A percentile compares a stretch with the other conserved stretches of the same genome.
Evolutionary conservation across 305 asterid species (phyloP).

Genomic region (Solanum hybrid): DNA sequence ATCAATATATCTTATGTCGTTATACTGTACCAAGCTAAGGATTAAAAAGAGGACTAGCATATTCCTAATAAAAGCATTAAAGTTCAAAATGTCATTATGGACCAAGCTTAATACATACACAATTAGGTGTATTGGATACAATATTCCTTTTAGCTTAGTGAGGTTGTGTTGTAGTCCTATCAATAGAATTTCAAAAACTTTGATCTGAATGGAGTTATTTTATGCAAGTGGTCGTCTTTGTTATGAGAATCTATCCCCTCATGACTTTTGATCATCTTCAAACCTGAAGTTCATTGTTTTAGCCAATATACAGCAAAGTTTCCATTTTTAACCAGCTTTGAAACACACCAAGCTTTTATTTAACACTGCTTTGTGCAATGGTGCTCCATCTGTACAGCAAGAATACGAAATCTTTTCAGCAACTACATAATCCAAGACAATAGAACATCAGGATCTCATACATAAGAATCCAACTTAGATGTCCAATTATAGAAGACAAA

Average conservation of each 20-base stretch:
- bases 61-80: background rate
- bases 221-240: background rate
- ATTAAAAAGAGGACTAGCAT: background rate
- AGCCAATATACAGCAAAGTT: background rate
- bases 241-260: background rate
- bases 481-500: background rate
- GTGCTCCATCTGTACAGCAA: background rate
- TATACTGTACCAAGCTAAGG: background rate
- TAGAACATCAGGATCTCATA: background rate
- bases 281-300: background rate
- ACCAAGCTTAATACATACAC: background rate
- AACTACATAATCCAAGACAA: background rate
- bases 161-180: background rate
- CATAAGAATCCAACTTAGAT: background rate
- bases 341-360: background rate
- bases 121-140: background rate
- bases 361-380: background rate
- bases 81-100: background rate
- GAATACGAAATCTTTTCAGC: background rate
- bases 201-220: background rate
- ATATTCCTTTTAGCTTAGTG: background rate
- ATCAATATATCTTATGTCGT: background rate
- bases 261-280: background rate
- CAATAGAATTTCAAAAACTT: background rate
- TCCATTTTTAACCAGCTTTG: background rate